A percentile compares a stretch with the other conserved stretches of the same genome.
Conservation (phyloP, 2,329 filamentous ascomycete species). For the Ophiocordyceps sinensis region DNA sequence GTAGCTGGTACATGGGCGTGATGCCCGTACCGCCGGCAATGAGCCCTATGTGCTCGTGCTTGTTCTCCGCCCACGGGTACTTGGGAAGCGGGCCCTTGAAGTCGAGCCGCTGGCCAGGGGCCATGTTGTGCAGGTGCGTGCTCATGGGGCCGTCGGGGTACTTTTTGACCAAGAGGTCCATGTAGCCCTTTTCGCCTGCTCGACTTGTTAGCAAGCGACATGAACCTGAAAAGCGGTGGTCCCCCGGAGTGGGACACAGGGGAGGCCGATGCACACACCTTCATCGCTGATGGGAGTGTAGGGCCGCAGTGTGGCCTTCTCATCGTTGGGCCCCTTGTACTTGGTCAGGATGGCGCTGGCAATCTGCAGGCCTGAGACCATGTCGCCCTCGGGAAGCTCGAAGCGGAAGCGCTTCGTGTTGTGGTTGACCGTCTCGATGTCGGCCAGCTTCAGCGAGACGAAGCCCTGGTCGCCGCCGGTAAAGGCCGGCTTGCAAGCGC, state of each 20-base stretch:
- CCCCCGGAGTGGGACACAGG: too few species aligned
- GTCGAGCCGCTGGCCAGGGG: slow-evolving; percentile 66
- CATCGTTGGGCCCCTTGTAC: slow-evolving; percentile 67
- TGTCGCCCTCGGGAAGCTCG: slow-evolving; percentile 67
- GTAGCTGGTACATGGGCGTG: slow-evolving; percentile 94
- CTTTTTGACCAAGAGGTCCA: slow-evolving; percentile 84
- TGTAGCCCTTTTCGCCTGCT: slow-evolving; percentile 58
- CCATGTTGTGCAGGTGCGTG: slow-evolving; percentile 70
- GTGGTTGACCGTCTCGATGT: slow-evolving; percentile 70
- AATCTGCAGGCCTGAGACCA: slow-evolving; percentile 68
- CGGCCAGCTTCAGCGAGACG: slow-evolving; percentile 64
- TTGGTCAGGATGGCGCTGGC: slow-evolving; percentile 86
- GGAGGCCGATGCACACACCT: slow-evolving; percentile 28
- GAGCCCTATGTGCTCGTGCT: slow-evolving; percentile 77
- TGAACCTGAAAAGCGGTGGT: too few species aligned
- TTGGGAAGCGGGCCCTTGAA: slow-evolving; percentile 95
- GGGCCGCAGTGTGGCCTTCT: slow-evolving; percentile 79
- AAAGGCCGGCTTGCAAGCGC: slow-evolving; percentile 39
- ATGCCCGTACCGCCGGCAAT: slow-evolving; percentile 95
- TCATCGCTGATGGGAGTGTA: slow-evolving; percentile 91
- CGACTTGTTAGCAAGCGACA: background rate
- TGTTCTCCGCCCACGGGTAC: slow-evolving; percentile 80
- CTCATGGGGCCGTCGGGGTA: slow-evolving; percentile 91
- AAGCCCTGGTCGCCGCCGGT: slow-evolving; percentile 84
- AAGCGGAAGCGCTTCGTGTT: slow-evolving; percentile 93